Evolutionary conservation across 805 yeast species (phyloP), one percentile per base, ranked within the genome.

Genomic region (Zygotorulaspora danielsina): DNA sequence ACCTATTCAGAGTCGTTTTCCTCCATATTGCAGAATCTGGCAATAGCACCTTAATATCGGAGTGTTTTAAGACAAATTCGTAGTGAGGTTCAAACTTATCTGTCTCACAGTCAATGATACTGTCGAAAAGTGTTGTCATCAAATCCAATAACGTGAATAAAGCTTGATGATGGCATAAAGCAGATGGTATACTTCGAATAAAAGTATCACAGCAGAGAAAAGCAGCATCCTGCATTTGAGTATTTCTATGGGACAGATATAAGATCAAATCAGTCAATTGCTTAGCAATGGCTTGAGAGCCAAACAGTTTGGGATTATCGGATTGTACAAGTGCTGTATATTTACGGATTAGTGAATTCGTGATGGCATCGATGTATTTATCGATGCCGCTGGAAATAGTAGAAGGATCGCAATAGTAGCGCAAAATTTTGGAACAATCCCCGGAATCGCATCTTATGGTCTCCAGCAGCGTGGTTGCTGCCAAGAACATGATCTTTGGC

Each of bases 401-500:
- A 0, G 94, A 81, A 2, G 96, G 93, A 55, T 93, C 97, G 1
- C 93, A 83, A 50, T 83, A 81, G 63, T 93, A 93, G 27, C 73
- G 71, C 38, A 90, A 71, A 24, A 79, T 68, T n/a, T 79, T 78
- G 0, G 94, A 79, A 49, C 95, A 83, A 48, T 82, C 81, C 10
- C 97, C 97, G 6, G 82, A 70, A 37, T 73, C 77, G 15, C 84
- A 84, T 43, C 99, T 72, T 36, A 87, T 67, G 13, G 78, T 70
- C 66, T 93, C 99, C 25, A 90, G 70, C 41, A 88, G 72, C 3
- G 82, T 69, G 0, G 95, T 72, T 0, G 97, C 84, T 0, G 96
- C 80, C 50, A 93, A 65, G 58, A 93, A 93, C 84, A 90, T 84
- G 47, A 85, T 69, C 52, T 85, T 85, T 4, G 95, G 81, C 49